Evolutionary conservation across 108 stramenopile species (phyloP).

Genomic region (Stephanodiscus minutulus): DNA sequence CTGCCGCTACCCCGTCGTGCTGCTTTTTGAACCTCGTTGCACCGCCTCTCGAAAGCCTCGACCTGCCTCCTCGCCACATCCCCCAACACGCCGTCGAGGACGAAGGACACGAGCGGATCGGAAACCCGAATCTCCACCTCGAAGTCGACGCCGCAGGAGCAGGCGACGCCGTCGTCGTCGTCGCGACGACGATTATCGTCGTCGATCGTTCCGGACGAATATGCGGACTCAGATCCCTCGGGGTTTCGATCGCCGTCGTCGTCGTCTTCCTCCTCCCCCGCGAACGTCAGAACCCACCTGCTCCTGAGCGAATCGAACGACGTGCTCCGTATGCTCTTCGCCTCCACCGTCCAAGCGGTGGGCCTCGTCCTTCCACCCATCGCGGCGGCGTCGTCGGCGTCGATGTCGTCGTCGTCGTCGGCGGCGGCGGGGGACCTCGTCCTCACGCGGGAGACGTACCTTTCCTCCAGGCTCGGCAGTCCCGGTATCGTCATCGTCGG

Average conservation of each 20-base stretch:
- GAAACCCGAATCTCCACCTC: constrained; percentile 70
- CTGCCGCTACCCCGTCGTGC: no score
- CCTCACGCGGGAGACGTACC: constrained; percentile 65
- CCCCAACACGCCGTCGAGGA: constrained; percentile 54
- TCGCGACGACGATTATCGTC: constrained; percentile 7
- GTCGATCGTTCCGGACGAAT: no score
- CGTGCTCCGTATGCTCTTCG: constrained; percentile 70
- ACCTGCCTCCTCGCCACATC: constrained; percentile 69
- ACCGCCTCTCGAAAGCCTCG: constrained; percentile 67
- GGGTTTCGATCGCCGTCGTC: not conserved
- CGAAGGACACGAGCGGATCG: constrained; percentile 53
- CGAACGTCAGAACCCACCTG: constrained; percentile 58
- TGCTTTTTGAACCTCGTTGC: constrained; percentile 52
- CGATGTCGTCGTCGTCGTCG: not conserved
- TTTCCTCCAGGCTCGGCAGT: constrained; percentile 40
- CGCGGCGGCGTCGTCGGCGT: not conserved
- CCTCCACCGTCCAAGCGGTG: constrained; percentile 49
- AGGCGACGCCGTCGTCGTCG: not conserved
- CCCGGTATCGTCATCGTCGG: constrained; percentile 39
- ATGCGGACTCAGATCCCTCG: no score
- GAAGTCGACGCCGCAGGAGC: constrained; percentile 66
- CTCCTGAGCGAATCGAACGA: constrained; percentile 70
- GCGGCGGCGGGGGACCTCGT: constrained; percentile 17
- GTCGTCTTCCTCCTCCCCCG: constrained; percentile 6
- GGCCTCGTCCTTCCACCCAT: no score